Percentiles rank a stretch among this genome's conserved stretches.
These are phyloP conservation scores for Kluyveromyces marxianus DNA, from an alignment of 1,139 yeast genomes.

Conservation along the genomic window DNA sequence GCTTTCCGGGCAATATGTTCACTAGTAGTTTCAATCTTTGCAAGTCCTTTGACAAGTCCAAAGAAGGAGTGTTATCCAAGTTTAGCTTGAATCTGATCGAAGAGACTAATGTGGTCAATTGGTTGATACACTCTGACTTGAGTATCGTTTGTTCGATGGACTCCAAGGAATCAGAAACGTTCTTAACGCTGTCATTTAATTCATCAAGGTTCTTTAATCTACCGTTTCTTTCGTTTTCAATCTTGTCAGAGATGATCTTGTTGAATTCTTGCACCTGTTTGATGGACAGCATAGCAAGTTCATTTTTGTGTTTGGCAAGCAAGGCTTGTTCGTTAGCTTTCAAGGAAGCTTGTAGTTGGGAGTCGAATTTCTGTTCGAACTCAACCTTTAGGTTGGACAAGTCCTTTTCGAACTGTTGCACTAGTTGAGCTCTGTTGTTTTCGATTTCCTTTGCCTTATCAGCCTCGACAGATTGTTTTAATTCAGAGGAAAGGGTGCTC, in stretches of 20 bases:
- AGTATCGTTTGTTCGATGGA: slow-evolving; percentile 18
- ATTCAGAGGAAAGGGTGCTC: slow-evolving; percentile 18
- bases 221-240: slow-evolving; percentile 77
- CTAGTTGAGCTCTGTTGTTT: slow-evolving; percentile 30
- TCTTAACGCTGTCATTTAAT: slow-evolving; percentile 49
- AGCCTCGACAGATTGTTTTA: slow-evolving; percentile 14
- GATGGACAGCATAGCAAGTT: slow-evolving; percentile 61
- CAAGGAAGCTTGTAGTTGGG: slow-evolving; percentile 57
- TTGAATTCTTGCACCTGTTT: slow-evolving; percentile 70
- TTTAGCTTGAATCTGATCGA: slow-evolving; percentile 19
- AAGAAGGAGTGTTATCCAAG: slow-evolving; percentile 16
- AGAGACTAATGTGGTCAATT: slow-evolving; percentile 19
- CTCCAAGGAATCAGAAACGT: slow-evolving; percentile 25
- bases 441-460: slow-evolving; percentile 25
- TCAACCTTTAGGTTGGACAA: slow-evolving; percentile 57
- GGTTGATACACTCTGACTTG: slow-evolving; percentile 26
- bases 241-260: slow-evolving; percentile 49
- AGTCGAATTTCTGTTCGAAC: slow-evolving; percentile 56
- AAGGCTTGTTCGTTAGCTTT: slow-evolving; percentile 63
- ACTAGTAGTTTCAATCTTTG: slow-evolving; percentile 27
- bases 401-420: slow-evolving; percentile 45
- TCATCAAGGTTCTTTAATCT: slow-evolving; percentile 64
- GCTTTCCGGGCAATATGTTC: slow-evolving; percentile 21
- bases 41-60: slow-evolving; percentile 29
- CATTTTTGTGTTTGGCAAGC: slow-evolving; percentile 69